phyloP scores from a whole-genome alignment of 345 rosid species.

The Eucalyptus cloeziana region DNA sequence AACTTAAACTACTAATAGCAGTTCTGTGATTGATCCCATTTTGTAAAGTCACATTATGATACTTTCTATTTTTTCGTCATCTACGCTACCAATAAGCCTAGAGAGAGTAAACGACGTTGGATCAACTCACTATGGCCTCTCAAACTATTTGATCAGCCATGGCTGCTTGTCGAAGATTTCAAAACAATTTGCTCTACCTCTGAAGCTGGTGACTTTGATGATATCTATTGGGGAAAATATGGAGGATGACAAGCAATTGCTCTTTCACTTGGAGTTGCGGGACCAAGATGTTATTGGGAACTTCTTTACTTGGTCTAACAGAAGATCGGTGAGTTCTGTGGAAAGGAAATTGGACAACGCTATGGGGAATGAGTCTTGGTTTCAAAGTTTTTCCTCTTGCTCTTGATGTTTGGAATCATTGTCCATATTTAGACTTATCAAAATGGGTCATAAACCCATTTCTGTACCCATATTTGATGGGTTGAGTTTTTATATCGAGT shows the following conservation, averaged over 20 bases:
- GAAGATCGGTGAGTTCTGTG: background rate
- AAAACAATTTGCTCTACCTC: background rate
- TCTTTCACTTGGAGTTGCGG: background rate
- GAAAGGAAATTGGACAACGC: background rate
- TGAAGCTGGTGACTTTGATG: background rate
- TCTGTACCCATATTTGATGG: too few relatives aligned
- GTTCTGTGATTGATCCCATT: background rate
- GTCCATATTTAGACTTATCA: too few relatives aligned
- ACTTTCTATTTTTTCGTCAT: background rate
- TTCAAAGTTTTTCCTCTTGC: background rate
- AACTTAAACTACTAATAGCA: background rate
- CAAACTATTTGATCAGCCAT: background rate
- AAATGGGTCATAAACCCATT: too few relatives aligned
- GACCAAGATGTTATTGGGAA: background rate
- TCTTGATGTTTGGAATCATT: background rate
- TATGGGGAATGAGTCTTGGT: background rate
- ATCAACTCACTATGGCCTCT: background rate
- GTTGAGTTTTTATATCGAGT: too few relatives aligned
- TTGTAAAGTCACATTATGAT: background rate
- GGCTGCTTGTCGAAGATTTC: background rate
- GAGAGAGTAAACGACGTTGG: background rate
- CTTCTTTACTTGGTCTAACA: background rate
- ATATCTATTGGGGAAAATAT: too few relatives aligned
- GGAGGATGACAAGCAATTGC: background rate
- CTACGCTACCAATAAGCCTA: background rate